Evolutionary conservation across 129 eudicot genomes (phyloP), one percentile per base, ranked within the genome.

Genomic region (Scalesia atractyloides): DNA sequence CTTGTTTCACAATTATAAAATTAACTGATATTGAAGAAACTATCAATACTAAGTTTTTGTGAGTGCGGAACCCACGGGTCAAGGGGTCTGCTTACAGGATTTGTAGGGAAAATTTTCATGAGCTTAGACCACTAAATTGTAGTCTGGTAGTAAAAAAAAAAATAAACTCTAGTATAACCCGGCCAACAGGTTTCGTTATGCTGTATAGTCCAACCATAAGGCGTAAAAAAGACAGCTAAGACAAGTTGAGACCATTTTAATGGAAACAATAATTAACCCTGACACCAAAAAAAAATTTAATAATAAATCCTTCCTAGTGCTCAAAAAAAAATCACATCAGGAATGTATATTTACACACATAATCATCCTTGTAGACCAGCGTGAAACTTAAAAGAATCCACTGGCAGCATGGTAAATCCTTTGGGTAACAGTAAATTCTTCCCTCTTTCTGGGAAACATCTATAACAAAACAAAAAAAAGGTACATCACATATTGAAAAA

Each of bases 261-360:
- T 39, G 33, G 34, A 12, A 51, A 16, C 16, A 53, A 68, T 39
- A 53, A 15, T 12, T 19, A 54, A 54, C 3, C 52, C 44, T 24
- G 14, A 33, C 1, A 19, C 69, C 26, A 54, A 53, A 3, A 37
- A 24, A 24, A 22, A 33, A 3, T n/a, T n/a, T n/a, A n/a, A n/a
- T n/a, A n/a, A n/a, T n/a, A n/a, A n/a, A n/a, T 41, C 77, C 30
- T 43, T 72, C 68, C 76, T 62, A 46, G 12, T 30, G 78, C 70
- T 62, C 39, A 72, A 72, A 60, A 72, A 72, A 60, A 59, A 72
- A 44, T 43, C 58, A 59, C 67, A 57, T 11, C 69, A 60, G 60
- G 54, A 59, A 73, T 60, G 69, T 5, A 54, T 20, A 54, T 24
- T 41, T 41, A 41, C 10, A n/a, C 9, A 24, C 64, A 58, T 12